Evolutionary conservation across 352 stramenopile genomes (phyloP).

Genomic region (Globisporangium ultimum): DNA sequence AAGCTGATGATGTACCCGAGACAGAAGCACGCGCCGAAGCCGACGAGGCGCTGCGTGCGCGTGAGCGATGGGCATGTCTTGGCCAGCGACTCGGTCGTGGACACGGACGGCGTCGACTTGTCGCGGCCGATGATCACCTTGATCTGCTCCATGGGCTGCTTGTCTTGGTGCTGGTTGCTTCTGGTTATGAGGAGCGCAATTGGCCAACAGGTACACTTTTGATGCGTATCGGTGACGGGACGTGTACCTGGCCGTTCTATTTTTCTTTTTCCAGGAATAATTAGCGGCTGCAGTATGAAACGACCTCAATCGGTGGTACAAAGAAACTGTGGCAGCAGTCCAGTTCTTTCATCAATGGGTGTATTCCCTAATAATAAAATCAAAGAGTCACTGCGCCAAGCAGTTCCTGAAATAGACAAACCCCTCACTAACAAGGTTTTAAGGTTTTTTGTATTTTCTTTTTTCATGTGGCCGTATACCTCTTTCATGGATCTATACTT

Average conservation of each 20-base stretch:
- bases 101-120: conserved; percentile 32
- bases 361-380: too few relatives aligned
- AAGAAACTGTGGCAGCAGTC: too few relatives aligned
- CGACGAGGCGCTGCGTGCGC: conserved; percentile 62
- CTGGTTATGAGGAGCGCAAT: not conserved
- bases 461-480: not conserved
- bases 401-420: not conserved
- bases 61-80: conserved; percentile 64
- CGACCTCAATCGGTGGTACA: too few relatives aligned
- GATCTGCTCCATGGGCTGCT: conserved; percentile 60
- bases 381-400: too few relatives aligned
- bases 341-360: too few relatives aligned
- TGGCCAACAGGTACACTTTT: not conserved
- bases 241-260: not conserved
- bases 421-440: not conserved
- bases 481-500: not conserved
- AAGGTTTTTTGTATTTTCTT: not conserved
- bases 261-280: too few relatives aligned
- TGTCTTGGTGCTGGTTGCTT: not conserved
- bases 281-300: too few relatives aligned
- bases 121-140: conserved; percentile 67
- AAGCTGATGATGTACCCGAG: conserved; percentile 84
- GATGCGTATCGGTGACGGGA: not conserved
- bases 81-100: conserved; percentile 38
- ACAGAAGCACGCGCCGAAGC: conserved; percentile 75